phyloP scores from a whole-genome alignment of 257 asterid species.

The Solanum ossicruentum region DNA sequence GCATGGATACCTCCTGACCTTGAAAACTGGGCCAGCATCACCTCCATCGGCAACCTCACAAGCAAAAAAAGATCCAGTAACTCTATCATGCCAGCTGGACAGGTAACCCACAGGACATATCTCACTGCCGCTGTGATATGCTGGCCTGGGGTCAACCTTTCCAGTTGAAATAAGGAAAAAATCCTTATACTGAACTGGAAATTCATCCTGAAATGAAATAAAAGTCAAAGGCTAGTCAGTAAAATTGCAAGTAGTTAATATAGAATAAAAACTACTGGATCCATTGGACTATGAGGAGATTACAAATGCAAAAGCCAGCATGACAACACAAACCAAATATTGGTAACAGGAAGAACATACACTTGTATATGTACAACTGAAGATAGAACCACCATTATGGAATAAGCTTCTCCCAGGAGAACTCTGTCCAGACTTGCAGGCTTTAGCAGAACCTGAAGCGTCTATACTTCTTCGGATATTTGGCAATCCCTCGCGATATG shows the following conservation, averaged over 20 bases:
- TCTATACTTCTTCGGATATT: slow-evolving; percentile 30
- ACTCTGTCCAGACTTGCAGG: slow-evolving; percentile 24
- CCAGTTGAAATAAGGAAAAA: slow-evolving; percentile 73
- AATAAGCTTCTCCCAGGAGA: slow-evolving; percentile 21
- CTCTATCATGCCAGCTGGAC: slow-evolving; percentile 88
- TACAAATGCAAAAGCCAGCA: not conserved
- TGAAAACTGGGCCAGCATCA: slow-evolving; percentile 65
- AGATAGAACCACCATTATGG: slow-evolving; percentile 4
- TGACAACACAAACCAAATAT: not conserved
- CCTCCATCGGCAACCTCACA: slow-evolving; percentile 88
- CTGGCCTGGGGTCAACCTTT: slow-evolving; percentile 53
- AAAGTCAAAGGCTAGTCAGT: not conserved
- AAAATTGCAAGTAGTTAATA: not conserved
- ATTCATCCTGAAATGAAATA: slow-evolving; percentile 59
- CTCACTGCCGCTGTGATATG: slow-evolving; percentile 52
- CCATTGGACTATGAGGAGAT: not conserved
- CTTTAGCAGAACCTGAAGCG: slow-evolving; percentile 13
- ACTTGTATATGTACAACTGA: not conserved
- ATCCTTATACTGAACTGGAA: slow-evolving; percentile 85
- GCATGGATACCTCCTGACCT: slow-evolving; percentile 75
- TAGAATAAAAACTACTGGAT: not conserved
- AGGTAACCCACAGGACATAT: slow-evolving; percentile 92
- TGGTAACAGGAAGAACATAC: not conserved
- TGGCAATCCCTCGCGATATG: slow-evolving; percentile 14
- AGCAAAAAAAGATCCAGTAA: slow-evolving; percentile 77